Base-by-base conservation (phyloP, 768 basidiomycete species). In the Pilatotrama ljubarskyi region DNA sequence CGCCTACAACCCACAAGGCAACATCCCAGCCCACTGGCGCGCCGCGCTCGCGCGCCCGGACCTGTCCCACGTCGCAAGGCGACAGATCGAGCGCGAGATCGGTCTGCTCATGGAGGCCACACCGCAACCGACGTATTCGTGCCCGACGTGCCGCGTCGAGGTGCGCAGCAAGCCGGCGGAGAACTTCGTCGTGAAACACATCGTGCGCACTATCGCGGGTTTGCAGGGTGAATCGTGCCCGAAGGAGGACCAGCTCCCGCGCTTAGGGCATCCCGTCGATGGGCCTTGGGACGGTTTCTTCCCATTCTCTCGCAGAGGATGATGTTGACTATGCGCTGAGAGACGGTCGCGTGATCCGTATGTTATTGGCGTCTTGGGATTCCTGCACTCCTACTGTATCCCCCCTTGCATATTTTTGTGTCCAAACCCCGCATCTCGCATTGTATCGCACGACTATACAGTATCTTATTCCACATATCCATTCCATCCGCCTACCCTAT, bases 111-210 rank as follows among this genome's bases (percentile, higher is more conserved):
- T 53, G 36, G 51, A 36, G 6, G 24, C 41, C n/a, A 58, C 46
- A 24, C 74, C 73, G 6, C 72, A 76, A 36, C 87, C 86, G 0
- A 68, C 78, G 29, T 90, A 86, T 64, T 83, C 83, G 1, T 91
- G 89, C 55, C 89, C 89, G 3, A 82, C 81, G 5, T 91, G 89
- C 65, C 78, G 89, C 51, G 74, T 78, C 46, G 64, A 69, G 13
- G 80, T 86, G 11, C 68, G 72, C 29, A 75, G 67, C 13, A 78
- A 76, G 20, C 89, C 89, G 0, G 76, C 80, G 0, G 86, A 90
- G 65, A 80, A 81, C 44, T 91, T 82, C 68, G 76, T 78, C 6
- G 70, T 90, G 49, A 91, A 90, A 70, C 73, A 76, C 1, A 65
- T 91, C 29, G 77, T 85, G 3, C 73, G 78, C 32, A 75, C 76